Base-by-base conservation (phyloP, 306 rosid species). In the Vicia sativa region DNA sequence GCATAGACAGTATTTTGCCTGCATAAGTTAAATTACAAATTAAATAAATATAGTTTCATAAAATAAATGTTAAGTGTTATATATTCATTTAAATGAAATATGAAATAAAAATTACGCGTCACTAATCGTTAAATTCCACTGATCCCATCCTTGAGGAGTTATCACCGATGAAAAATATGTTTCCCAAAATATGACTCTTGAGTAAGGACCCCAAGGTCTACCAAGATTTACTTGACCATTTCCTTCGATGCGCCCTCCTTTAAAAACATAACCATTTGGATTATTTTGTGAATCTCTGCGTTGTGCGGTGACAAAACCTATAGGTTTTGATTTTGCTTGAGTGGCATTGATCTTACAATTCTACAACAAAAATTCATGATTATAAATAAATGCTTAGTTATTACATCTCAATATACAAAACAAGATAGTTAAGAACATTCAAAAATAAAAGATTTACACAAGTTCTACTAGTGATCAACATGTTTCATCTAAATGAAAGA, bases 261-360 rank as follows among this genome's bases (percentile, higher is more conserved):
- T 46, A 46, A 85, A 85, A 11, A 85, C 74, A 66, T 74, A 85
- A 29, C 90, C 90, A 59, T 53, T 31, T 0, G 71, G 0, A 0
- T 75, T 76, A 1, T 9, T 7, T 13, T 13, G 16, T 1, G 74
- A 65, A 2, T 0, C 4, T 13, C 87, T 50, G 0, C 5, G 28
- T 43, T 85, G 85, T 0, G 90, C 85, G 1, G 87, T 85, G 9
- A 82, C 31, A 62, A 6, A 82, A 6, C 87, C 85, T 0, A 57
- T 11, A 7, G 18, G 7, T 50, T 2, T 29, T 4, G 37, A 0
- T 4, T 11, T 3, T 0, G 3, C 12, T 8, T 11, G 62, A 3
- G 77, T 80, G 3, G 68, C 81, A 25, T 80, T 73, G 11, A 78
- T 64, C 39, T 5, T 0, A 4, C 80, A 65, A 23, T 53, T 59